phyloP scores from a whole-genome alignment of 148 eudicot genomes.

The Beta vulgaris region DNA sequence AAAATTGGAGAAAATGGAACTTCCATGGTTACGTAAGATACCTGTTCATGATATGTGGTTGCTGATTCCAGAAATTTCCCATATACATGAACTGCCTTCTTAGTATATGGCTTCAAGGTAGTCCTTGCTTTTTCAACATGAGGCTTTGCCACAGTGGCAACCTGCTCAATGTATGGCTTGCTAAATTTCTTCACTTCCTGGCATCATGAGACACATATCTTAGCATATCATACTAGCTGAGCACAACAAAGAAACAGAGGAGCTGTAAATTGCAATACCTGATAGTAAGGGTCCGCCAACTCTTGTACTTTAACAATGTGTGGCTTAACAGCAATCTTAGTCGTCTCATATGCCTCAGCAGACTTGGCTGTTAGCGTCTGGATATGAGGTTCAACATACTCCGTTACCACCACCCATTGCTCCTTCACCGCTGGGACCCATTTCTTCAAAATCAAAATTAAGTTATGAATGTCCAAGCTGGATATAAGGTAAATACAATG shows the following conservation, averaged over 20 bases:
- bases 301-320: conserved; percentile 63
- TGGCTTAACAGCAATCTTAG: conserved; percentile 61
- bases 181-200: conserved; percentile 75
- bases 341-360: conserved; percentile 53
- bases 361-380: conserved; percentile 44
- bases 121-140: conserved; percentile 69
- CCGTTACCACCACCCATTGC: conserved; percentile 55
- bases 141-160: conserved; percentile 76
- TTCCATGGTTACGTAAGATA: conserved; percentile 18
- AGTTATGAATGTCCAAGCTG: not conserved
- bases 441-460: conserved; percentile 45
- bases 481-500: not conserved
- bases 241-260: not conserved
- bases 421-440: conserved; percentile 69
- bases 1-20: not conserved
- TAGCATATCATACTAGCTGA: not conserved
- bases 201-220: conserved; percentile 13
- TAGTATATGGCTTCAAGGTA: conserved; percentile 60
- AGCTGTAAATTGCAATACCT: conserved; percentile 38
- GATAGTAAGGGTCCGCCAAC: conserved; percentile 67
- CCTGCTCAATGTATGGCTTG: conserved; percentile 78
- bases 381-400: conserved; percentile 65
- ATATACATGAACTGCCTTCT: conserved; percentile 58
- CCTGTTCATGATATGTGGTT: conserved; percentile 77
- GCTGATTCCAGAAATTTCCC: conserved; percentile 78